Conservation (phyloP, 441 rosid genomes). For the Manihot esculenta region DNA sequence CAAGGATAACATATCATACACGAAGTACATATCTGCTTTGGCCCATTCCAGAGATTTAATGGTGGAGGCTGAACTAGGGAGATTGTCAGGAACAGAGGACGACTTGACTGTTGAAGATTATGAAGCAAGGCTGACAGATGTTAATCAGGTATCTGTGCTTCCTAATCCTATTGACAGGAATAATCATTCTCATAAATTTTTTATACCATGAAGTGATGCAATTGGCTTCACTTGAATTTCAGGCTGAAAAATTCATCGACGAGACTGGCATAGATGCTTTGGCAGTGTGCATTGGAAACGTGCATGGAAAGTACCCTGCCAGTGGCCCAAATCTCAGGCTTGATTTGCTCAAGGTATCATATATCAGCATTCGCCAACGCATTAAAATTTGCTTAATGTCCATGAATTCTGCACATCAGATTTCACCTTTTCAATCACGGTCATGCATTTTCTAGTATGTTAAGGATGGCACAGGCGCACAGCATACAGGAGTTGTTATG, state of each 20-base stretch:
- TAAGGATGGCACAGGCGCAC: neutral
- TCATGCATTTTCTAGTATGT: conserved; percentile 2
- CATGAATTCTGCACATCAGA: neutral
- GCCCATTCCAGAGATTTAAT: conserved; percentile 68
- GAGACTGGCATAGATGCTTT: conserved; percentile 87
- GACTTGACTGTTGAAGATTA: conserved; percentile 91
- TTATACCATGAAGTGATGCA: conserved; percentile 15
- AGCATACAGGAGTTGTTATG: neutral
- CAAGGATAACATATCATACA: conserved; percentile 69
- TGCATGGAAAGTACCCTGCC: conserved; percentile 93
- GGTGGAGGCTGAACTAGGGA: conserved; percentile 96
- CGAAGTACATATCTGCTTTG: conserved; percentile 60
- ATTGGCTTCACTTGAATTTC: conserved; percentile 31
- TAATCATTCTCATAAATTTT: conserved; percentile 4
- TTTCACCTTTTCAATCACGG: neutral
- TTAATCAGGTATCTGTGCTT: conserved; percentile 55
- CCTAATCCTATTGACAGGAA: conserved; percentile 16
- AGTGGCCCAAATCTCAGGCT: conserved; percentile 87
- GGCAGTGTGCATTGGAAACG: conserved; percentile 97
- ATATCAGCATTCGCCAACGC: neutral
- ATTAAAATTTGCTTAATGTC: neutral
- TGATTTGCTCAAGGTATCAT: conserved; percentile 76
- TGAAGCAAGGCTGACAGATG: conserved; percentile 86
- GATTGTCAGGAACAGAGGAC: conserved; percentile 96
- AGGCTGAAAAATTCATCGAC: conserved; percentile 84